Base-by-base conservation (phyloP, 202 grass and related monocot genomes). In the Musa balbisiana region DNA sequence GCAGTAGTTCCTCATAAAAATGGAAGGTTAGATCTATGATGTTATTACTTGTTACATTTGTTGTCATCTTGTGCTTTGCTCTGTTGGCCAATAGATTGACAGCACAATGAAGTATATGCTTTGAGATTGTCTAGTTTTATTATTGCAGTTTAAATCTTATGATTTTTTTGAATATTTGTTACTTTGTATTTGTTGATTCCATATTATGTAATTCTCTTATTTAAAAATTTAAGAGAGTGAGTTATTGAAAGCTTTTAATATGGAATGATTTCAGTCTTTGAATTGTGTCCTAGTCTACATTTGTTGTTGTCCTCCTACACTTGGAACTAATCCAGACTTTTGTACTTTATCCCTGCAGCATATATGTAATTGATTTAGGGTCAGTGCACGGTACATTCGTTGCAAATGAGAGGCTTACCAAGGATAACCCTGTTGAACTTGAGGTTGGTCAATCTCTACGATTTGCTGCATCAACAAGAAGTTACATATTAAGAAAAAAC, bases 371-470 rank as follows among this genome's bases (percentile, higher is more conserved):
- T 26, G 95, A 98, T 86, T 81, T 98, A 55, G 95, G 95, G 58
- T 98, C 91, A 11, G 89, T 92, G 55, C 95, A 98, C 80, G 95
- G 95, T 68, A 98, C 95, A 62, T 98, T 98, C 78, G 91, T 98
- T 83, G 95, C 87, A 29, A 98, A 94, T 83, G 95, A 98, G 81
- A 91, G 95, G 79, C 72, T 98, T 77, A 86, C 67, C 3, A 94
- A 92, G 79, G 95, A 98, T 62, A 94, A 70, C 72, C 95, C 91
- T 69, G 83, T 98, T 64, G 95, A 98, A 56, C 83, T 98, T 77
- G 95, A 98, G 85, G 85, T 94, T 87, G 95, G 95, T 55, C 95
- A 94, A 77, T 98, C 95, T 53, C 82, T 98, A 75, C 84, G 88
- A 50, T 94, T 98, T 71, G 95, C 91, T 76, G 91, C 95, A 79